Evolutionary conservation across 805 yeast genomes (phyloP).

Genomic region (Candida tibetensis): DNA sequence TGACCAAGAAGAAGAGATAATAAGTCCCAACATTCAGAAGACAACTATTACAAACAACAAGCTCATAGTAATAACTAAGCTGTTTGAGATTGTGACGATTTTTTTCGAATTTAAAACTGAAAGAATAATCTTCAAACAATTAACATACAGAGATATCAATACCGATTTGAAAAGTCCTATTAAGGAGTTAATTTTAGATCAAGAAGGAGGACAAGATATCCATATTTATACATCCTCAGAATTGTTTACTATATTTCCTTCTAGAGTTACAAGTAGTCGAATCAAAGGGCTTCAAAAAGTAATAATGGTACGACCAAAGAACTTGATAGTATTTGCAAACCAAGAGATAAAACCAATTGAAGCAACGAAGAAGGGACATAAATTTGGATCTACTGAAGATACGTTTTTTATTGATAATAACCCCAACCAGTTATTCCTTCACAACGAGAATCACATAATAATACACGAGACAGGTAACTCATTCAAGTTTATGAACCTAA

Average conservation of each 20-base stretch:
- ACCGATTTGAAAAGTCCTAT: not conserved
- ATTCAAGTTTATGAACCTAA: conserved; percentile 8
- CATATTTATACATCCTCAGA: not conserved
- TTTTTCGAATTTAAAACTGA: not conserved
- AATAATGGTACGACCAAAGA: not conserved
- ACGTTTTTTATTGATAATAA: conserved; percentile 4
- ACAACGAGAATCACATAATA: conserved; percentile 6
- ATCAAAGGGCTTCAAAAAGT: not conserved
- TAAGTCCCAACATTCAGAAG: not conserved
- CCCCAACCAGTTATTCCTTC: conserved; percentile 1
- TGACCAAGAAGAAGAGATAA: not conserved
- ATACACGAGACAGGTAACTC: conserved; percentile 11
- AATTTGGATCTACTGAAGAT: not conserved
- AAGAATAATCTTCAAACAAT: not conserved
- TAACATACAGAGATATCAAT: not conserved
- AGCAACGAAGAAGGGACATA: not conserved
- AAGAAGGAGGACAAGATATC: not conserved
- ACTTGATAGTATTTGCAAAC: not conserved
- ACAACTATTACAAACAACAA: not conserved
- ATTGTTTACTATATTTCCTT: not conserved
- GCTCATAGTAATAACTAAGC: not conserved
- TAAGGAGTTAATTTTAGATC: not conserved
- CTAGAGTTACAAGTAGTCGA: not conserved
- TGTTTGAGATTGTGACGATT: not conserved
- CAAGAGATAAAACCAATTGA: not conserved